A percentile compares a stretch with the other conserved stretches of the same genome.
phyloP scores from a whole-genome alignment of 1,284 basidiomycete species.

The Apiotrichum sp. region DNA sequence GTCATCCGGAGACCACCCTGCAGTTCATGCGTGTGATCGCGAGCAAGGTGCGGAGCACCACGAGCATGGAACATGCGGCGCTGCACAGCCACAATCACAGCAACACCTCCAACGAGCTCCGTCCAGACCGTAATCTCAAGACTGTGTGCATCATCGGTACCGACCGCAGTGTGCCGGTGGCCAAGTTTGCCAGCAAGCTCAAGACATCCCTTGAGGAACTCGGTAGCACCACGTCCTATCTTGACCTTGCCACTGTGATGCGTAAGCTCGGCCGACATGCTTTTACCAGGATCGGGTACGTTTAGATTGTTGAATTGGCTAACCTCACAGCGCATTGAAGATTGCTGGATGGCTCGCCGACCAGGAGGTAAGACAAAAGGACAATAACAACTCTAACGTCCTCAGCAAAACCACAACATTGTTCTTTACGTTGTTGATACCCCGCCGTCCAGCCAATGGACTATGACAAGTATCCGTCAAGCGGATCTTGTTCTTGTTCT shows the following conservation, averaged over 20 bases:
- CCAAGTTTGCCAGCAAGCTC: slow-evolving; percentile 79
- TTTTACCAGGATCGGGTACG: slow-evolving; percentile 72
- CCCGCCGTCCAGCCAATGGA: slow-evolving; percentile 86
- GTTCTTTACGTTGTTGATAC: slow-evolving; percentile 93
- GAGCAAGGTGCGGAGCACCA: slow-evolving; percentile 76
- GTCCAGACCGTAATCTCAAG: slow-evolving; percentile 79
- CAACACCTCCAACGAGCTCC: slow-evolving; percentile 52
- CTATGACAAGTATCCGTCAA: slow-evolving; percentile 93
- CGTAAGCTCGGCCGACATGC: slow-evolving; percentile 84
- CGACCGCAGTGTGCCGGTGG: slow-evolving; percentile 75
- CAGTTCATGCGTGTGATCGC: slow-evolving; percentile 95
- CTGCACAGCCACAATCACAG: slow-evolving; percentile 1
- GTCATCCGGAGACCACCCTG: slow-evolving; percentile 90
- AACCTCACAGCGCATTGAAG: slow-evolving; percentile 65
- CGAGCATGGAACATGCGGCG: slow-evolving; percentile 51
- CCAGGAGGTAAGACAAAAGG: slow-evolving; percentile 55
- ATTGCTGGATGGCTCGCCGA: slow-evolving; percentile 89
- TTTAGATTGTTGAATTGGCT: not conserved
- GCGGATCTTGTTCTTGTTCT: slow-evolving; percentile 95
- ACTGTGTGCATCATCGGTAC: slow-evolving; percentile 48
- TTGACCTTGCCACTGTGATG: slow-evolving; percentile 87
- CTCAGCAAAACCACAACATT: slow-evolving; percentile 68
- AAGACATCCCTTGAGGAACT: slow-evolving; percentile 78
- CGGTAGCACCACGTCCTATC: slow-evolving; percentile 77
- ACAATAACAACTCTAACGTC: not conserved